A percentile compares a stretch with the other conserved stretches of the same genome.
Evolutionary conservation across 2,329 filamentous ascomycete species (phyloP).

Genomic region (Lizonia empirigonia): DNA sequence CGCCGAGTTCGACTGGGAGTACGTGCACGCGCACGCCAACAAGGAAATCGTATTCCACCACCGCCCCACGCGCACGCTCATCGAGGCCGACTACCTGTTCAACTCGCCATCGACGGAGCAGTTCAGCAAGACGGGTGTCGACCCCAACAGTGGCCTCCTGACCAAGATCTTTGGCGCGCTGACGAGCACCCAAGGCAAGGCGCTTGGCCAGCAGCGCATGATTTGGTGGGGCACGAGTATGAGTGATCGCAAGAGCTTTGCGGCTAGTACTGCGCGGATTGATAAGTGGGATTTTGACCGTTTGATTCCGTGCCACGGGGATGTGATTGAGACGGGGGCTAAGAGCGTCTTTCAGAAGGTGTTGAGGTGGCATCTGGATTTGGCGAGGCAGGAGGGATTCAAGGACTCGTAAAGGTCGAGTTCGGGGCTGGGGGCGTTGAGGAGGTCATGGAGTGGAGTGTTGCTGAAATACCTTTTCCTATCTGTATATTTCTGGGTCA

Average conservation of each 20-base stretch:
- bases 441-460: neutral
- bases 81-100: constrained; percentile 90
- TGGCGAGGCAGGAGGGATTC: constrained; percentile 28
- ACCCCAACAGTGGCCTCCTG: constrained; percentile 61
- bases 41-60: constrained; percentile 89
- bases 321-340: constrained; percentile 76
- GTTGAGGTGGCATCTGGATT: constrained; percentile 79
- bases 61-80: constrained; percentile 76
- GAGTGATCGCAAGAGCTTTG: constrained; percentile 70
- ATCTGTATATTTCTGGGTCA: too few relatives aligned
- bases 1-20: constrained; percentile 82
- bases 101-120: constrained; percentile 89
- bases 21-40: constrained; percentile 78
- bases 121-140: constrained; percentile 63
- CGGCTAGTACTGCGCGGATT: constrained; percentile 71
- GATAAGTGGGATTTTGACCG: constrained; percentile 81
- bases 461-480: neutral
- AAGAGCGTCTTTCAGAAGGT: constrained; percentile 79
- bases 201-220: constrained; percentile 73
- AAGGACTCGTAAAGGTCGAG: constrained; percentile 3
- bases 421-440: neutral
- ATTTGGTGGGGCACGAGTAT: constrained; percentile 75
- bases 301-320: constrained; percentile 91
- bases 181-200: constrained; percentile 66
- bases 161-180: constrained; percentile 64